Base-by-base conservation (phyloP, 2,329 filamentous ascomycete species). In the Nemania abortiva region DNA sequence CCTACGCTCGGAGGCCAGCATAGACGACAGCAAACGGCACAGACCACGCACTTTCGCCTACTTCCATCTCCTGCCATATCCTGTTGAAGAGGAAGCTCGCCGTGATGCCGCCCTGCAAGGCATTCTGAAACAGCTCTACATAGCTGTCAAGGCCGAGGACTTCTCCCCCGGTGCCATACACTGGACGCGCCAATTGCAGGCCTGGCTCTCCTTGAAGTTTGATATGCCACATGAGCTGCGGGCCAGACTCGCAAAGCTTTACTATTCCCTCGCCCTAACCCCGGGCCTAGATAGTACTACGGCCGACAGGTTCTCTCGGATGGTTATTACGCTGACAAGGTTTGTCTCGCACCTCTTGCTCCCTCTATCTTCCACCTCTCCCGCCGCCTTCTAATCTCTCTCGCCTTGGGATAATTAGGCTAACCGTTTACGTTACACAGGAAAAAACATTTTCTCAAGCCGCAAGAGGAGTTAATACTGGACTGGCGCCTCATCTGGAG, bases 291-390 rank as follows among this genome's bases (percentile, higher is more conserved):
- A 98, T 77, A 88, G 89, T 60, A 87, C 87, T 68, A 90, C 95
- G 9, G 88, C 94, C 4, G 97, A 99, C 82, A 89, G 95, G 68
- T 99, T 99, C 79, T 89, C 95, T 54, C 96, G 93, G 84, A 98
- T 98, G 95, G 95, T 98, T 77, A 92, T 98, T 81, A 90, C 93
- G 11, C 83, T 99, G 74, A 97, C 95, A n/a, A 97, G 96, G 94
- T 96, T 83, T 81, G 90, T 83, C 65, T 50, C 47, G 63, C 54
- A 45, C 54, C 69, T 49, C 49, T 27, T 20, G 34, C 34, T 29
- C 5, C 31, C 52, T 22, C 22, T 9, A 27, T n/a, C 22, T 53
- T 18, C 11, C 55, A 6, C 22, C n/a, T 39, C 15, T 13, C 7
- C 15, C 22, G 7, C n/a, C 6, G n/a, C 29, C 20, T 57, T 13